Conservation (phyloP, 139 green algal genomes). For the Tetradesmus lagerheimii region DNA sequence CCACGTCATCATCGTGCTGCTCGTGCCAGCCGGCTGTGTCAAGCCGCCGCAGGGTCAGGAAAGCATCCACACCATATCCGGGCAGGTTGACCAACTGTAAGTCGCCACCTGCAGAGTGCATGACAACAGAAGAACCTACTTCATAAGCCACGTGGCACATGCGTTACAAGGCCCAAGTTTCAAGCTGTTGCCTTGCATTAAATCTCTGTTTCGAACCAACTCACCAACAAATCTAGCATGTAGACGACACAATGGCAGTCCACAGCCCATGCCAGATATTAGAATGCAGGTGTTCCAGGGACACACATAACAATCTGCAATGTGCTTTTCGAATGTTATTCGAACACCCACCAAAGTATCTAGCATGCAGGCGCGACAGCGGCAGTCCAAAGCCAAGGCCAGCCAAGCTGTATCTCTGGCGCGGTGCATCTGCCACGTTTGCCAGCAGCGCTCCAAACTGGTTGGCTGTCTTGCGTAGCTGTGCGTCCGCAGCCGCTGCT, state of each 20-base stretch:
- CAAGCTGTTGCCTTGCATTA: no score
- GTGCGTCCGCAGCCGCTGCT: constrained; percentile 27
- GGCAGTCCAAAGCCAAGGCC: constrained; percentile 93
- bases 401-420: constrained; percentile 68
- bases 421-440: neutral
- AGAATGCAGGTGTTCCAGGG: no score
- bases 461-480: neutral
- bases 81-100: constrained; percentile 77
- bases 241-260: no score
- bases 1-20: constrained; percentile 18
- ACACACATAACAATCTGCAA: no score
- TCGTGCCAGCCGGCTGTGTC: constrained; percentile 50
- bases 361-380: constrained; percentile 87
- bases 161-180: no score
- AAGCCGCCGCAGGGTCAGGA: constrained; percentile 74
- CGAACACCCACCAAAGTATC: constrained; percentile 82
- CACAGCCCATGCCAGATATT: no score
- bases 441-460: constrained; percentile 1
- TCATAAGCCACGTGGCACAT: no score
- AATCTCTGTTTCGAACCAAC: no score
- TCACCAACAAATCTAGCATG: no score
- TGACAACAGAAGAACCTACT: no score
- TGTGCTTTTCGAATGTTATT: no score
- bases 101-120: constrained; percentile 65
- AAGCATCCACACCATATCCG: constrained; percentile 87